Evolutionary conservation across 345 rosid genomes (phyloP), one percentile per base, ranked within the genome.

Genomic region (Euclidium syriacum): DNA sequence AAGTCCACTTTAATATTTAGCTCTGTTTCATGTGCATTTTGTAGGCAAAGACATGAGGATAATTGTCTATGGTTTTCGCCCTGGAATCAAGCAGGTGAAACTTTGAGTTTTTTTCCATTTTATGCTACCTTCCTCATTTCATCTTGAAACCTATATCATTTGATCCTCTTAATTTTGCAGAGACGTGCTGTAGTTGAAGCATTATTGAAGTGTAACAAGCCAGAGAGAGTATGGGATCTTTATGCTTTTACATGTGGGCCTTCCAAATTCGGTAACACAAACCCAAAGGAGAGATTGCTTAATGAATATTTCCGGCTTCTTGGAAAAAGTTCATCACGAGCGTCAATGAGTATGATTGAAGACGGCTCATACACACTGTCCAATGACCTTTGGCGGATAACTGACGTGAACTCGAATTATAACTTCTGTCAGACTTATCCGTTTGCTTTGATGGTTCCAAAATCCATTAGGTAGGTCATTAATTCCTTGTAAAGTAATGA

Each of bases 41-140:
- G 68, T 76, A 94, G 99, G 99, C 58, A 94, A 90, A 74, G 99
- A 94, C 76, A 90, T 94, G 99, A 86, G 96, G 74, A 78, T 90
- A 52, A 72, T 94, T 60, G 97, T 94, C 34, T 87, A 87, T 73
- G 95, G 97, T 64, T 94, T 94, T 69, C 97, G 73, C 67, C 92
- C 99, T 32, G 78, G 77, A 61, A 87, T 81, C 72, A 90, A 78
- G 84, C 92, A 84, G 99, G 99, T 90, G 22, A 65, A 53, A 32
- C 43, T 42, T 36, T 34, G 46, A 18, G 2, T 17, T 2, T 22
- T 19, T 38, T 29, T 43, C 16, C 30, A 27, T 52, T 29, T 64
- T 41, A n/a, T 43, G 20, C 34, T 36, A 22, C 50, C 53, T 35
- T 29, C 32, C 6, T 23, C 55, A 35, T 18, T 65, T 44, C 53